Evolutionary conservation across 148 eudicot genomes (phyloP).

Genomic region (Arbutus unedo): DNA sequence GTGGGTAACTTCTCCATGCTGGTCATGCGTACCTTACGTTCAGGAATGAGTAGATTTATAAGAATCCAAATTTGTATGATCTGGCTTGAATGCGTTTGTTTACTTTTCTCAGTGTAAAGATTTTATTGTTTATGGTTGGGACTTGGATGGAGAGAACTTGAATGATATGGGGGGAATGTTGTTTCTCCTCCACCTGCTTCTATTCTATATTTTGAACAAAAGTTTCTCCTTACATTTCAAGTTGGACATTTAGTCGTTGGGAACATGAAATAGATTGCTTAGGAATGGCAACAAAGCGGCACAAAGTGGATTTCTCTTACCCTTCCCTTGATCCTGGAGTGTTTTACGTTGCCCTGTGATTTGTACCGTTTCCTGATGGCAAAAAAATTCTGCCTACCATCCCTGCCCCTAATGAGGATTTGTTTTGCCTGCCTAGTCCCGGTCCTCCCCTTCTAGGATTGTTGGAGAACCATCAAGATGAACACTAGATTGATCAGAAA

Average conservation of each 20-base stretch:
- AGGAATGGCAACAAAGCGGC: neutral
- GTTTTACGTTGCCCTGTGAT: too few relatives aligned
- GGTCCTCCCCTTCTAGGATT: neutral
- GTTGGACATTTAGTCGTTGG: neutral
- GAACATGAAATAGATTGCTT: neutral
- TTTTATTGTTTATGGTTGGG: neutral
- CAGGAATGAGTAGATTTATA: neutral
- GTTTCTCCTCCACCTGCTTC: neutral
- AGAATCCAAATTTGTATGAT: constrained; percentile 3
- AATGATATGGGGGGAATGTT: neutral
- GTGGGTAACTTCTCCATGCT: neutral
- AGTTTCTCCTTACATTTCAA: neutral
- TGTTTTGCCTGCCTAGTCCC: neutral
- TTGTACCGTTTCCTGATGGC: neutral
- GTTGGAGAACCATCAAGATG: neutral
- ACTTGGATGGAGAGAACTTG: neutral
- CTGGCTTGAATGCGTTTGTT: neutral
- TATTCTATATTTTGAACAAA: neutral
- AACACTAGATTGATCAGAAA: neutral
- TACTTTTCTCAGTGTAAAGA: neutral
- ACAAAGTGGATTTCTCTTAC: too few relatives aligned
- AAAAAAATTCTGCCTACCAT: too few relatives aligned
- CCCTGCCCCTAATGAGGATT: too few relatives aligned
- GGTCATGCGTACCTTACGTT: neutral
- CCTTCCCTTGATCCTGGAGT: too few relatives aligned